phyloP scores from a whole-genome alignment of 306 rosid species.

The Acacia acuminata region DNA sequence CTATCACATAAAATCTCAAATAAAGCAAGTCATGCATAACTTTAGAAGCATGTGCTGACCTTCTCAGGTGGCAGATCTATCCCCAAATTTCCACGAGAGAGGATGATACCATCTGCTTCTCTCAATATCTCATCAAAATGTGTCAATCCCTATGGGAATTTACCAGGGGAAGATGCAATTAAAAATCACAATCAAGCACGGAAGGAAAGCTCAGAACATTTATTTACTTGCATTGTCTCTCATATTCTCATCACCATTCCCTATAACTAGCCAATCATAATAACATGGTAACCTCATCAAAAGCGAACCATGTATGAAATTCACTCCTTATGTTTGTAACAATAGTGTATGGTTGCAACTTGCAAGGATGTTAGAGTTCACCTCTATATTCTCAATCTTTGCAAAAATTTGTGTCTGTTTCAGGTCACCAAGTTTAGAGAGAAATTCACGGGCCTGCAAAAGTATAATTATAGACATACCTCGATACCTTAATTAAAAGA shows the following conservation, averaged over 20 bases:
- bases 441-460: slow-evolving; percentile 66
- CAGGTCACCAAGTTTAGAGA: slow-evolving; percentile 49
- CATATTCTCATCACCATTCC: not conserved
- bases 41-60: slow-evolving; percentile 40
- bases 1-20: not conserved
- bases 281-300: not conserved
- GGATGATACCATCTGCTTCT: slow-evolving; percentile 75
- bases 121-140: slow-evolving; percentile 71
- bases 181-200: slow-evolving; percentile 10
- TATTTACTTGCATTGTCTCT: not conserved
- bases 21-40: too few species aligned
- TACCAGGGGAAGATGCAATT: slow-evolving; percentile 9
- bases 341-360: not conserved
- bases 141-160: slow-evolving; percentile 49
- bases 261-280: not conserved
- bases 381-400: slow-evolving; percentile 83
- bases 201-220: not conserved
- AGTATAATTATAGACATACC: slow-evolving; percentile 28
- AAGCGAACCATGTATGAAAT: not conserved
- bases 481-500: slow-evolving; percentile 9
- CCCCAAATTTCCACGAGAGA: slow-evolving; percentile 79
- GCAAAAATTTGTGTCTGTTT: slow-evolving; percentile 80
- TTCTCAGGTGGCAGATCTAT: slow-evolving; percentile 79
- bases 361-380: slow-evolving; percentile 21
- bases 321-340: not conserved